These are phyloP conservation scores for Xylariaceae sp. DNA, from an alignment of 2,329 filamentous ascomycete species.

Conservation along the genomic window DNA sequence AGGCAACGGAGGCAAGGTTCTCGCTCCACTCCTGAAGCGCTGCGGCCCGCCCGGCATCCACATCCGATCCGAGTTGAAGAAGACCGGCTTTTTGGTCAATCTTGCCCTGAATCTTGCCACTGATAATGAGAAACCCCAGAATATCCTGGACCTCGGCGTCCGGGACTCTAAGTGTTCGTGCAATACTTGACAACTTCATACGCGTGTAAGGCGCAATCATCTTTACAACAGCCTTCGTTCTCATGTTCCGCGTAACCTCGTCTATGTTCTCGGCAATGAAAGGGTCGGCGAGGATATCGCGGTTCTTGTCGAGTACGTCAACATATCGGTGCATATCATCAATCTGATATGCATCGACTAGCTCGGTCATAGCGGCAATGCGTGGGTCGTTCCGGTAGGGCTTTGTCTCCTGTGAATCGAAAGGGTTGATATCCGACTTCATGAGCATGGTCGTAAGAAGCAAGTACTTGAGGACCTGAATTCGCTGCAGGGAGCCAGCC, in stretches of 20 bases:
- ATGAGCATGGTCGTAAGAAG: slow-evolving; percentile 97
- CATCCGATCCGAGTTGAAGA: slow-evolving; percentile 70
- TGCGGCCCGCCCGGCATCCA: slow-evolving; percentile 67
- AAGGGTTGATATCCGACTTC: slow-evolving; percentile 97
- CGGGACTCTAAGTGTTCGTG: slow-evolving; percentile 81
- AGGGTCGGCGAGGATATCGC: slow-evolving; percentile 81
- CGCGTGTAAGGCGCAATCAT: slow-evolving; percentile 91
- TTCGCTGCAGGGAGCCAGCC: slow-evolving; percentile 89
- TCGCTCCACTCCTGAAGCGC: slow-evolving; percentile 68
- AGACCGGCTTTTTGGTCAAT: slow-evolving; percentile 85
- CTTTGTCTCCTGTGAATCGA: slow-evolving; percentile 97
- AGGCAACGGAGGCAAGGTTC: slow-evolving; percentile 64
- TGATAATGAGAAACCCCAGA: slow-evolving; percentile 86
- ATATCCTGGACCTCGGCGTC: slow-evolving; percentile 92
- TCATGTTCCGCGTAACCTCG: slow-evolving; percentile 96
- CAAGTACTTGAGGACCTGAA: slow-evolving; percentile 95
- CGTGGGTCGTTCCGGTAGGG: slow-evolving; percentile 94
- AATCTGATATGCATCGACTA: slow-evolving; percentile 93
- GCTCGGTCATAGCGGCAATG: slow-evolving; percentile 93
- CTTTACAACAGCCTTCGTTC: slow-evolving; percentile 90
- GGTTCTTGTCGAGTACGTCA: slow-evolving; percentile 77
- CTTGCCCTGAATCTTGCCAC: slow-evolving; percentile 77
- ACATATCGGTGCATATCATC: slow-evolving; percentile 94
- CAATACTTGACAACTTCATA: slow-evolving; percentile 84
- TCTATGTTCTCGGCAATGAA: slow-evolving; percentile 99